These are phyloP conservation scores for Fusarium tricinctum DNA, from an alignment of 2,329 filamentous ascomycete genomes.

Conservation along the genomic window DNA sequence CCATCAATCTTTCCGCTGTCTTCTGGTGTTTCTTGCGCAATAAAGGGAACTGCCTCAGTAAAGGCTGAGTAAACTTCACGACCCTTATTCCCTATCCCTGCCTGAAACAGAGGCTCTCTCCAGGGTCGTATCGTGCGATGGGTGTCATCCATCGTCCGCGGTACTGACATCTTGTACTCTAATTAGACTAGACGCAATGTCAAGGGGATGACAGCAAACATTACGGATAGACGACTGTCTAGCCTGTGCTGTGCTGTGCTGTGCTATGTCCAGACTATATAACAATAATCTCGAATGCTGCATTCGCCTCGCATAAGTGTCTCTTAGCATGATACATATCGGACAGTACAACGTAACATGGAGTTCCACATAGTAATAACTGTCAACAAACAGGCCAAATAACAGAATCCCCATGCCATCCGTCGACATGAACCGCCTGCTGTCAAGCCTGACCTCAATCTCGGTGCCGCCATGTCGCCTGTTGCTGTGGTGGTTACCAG, in stretches of 20 bases:
- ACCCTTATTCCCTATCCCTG: slow-evolving; percentile 37
- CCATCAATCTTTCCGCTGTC: slow-evolving; percentile 24
- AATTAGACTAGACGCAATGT: slow-evolving; percentile 21
- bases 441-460: slow-evolving; percentile 9
- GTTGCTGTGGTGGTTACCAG: slow-evolving; percentile 23
- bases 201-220: slow-evolving; percentile 33
- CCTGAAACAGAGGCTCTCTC: slow-evolving; percentile 49
- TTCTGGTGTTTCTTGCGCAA: slow-evolving; percentile 10
- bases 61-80: slow-evolving; percentile 21
- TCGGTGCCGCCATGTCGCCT: slow-evolving; percentile 6
- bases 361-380: slow-evolving; percentile 31
- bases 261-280: background rate
- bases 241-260: background rate
- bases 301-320: slow-evolving; percentile 26
- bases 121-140: slow-evolving; percentile 38
- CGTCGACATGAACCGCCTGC: background rate
- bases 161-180: slow-evolving; percentile 30
- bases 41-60: background rate
- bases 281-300: slow-evolving; percentile 6
- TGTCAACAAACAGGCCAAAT: slow-evolving; percentile 1
- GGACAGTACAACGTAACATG: slow-evolving; percentile 28
- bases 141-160: slow-evolving; percentile 25
- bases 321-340: slow-evolving; percentile 16
- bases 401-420: slow-evolving; percentile 9
- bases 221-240: slow-evolving; percentile 1